These are phyloP conservation scores for Hypoxylon intermedium DNA, from an alignment of 495 filamentous ascomycete species.

Conservation along the genomic window DNA sequence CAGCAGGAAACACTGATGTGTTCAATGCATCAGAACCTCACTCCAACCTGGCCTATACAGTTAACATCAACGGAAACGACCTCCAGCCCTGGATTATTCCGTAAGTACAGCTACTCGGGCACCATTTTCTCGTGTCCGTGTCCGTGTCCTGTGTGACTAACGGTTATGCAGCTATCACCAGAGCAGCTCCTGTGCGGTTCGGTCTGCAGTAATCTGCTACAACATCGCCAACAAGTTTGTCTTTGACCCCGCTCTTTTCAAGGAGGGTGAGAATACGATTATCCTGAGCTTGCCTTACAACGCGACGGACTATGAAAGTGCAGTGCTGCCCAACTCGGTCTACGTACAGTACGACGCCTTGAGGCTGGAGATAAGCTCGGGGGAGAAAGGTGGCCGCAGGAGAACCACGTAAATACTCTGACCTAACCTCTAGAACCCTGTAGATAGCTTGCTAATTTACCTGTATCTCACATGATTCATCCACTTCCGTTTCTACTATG, in stretches of 20 bases:
- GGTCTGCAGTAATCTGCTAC: conserved; percentile 64
- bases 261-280: conserved; percentile 56
- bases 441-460: neutral
- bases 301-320: conserved; percentile 62
- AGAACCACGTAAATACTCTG: conserved; percentile 25
- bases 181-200: conserved; percentile 60
- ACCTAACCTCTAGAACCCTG: neutral
- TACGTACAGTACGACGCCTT: conserved; percentile 69
- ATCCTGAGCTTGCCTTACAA: conserved; percentile 59
- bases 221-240: conserved; percentile 59
- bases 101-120: no score
- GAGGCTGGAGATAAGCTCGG: conserved; percentile 54
- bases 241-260: conserved; percentile 54
- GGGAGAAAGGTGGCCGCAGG: conserved; percentile 14
- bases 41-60: conserved; percentile 52
- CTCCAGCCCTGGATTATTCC: conserved; percentile 56
- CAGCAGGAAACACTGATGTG: conserved; percentile 62
- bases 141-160: conserved; percentile 7
- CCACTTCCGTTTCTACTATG: neutral
- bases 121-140: neutral
- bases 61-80: conserved; percentile 52
- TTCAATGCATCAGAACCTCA: conserved; percentile 56
- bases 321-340: conserved; percentile 55
- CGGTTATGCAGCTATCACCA: conserved; percentile 43
- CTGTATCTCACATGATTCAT: neutral